These are phyloP conservation scores for Truncatella angustata DNA, from an alignment of 2,329 filamentous ascomycete species.

Conservation along the genomic window DNA sequence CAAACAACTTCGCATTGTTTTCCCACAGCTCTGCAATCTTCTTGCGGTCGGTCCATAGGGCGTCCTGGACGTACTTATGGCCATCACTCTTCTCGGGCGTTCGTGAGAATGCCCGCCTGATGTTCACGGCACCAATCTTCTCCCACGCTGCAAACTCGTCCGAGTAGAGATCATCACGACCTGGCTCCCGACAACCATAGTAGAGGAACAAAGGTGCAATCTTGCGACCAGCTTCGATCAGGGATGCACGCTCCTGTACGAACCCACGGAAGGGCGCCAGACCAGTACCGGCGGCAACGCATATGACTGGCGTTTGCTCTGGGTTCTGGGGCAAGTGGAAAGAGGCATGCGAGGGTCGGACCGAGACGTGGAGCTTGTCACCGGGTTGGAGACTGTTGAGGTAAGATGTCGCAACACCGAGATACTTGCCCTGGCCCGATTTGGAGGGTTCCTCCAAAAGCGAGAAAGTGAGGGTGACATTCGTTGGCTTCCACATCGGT, in stretches of 20 bases:
- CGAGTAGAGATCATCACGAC: slow-evolving; percentile 42
- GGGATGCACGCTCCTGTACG: slow-evolving; percentile 40
- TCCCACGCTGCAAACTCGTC: slow-evolving; percentile 44
- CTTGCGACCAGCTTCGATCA: slow-evolving; percentile 30
- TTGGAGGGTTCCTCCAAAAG: slow-evolving; percentile 45
- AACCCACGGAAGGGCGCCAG: slow-evolving; percentile 48
- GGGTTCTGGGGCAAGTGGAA: slow-evolving; percentile 25
- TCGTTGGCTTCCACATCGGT: slow-evolving; percentile 36
- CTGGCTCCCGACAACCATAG: slow-evolving; percentile 43
- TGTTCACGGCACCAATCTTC: slow-evolving; percentile 45
- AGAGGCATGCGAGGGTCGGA: slow-evolving; percentile 13
- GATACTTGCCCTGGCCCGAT: slow-evolving; percentile 22
- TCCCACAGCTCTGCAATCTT: slow-evolving; percentile 17
- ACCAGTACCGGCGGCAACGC: slow-evolving; percentile 34
- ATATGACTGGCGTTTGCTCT: slow-evolving; percentile 26
- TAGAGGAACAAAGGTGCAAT: slow-evolving; percentile 48
- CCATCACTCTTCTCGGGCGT: slow-evolving; percentile 34
- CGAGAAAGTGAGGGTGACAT: slow-evolving; percentile 52
- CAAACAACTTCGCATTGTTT: slow-evolving; percentile 44
- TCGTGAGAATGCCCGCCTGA: slow-evolving; percentile 48
- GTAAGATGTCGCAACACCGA: slow-evolving; percentile 41
- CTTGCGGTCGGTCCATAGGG: slow-evolving; percentile 18
- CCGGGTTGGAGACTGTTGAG: slow-evolving; percentile 30
- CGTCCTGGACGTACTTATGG: slow-evolving; percentile 21
- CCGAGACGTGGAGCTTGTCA: slow-evolving; percentile 11